phyloP scores from a whole-genome alignment of 192 early-diverging fungal species.

The Dissophora ornata region DNA sequence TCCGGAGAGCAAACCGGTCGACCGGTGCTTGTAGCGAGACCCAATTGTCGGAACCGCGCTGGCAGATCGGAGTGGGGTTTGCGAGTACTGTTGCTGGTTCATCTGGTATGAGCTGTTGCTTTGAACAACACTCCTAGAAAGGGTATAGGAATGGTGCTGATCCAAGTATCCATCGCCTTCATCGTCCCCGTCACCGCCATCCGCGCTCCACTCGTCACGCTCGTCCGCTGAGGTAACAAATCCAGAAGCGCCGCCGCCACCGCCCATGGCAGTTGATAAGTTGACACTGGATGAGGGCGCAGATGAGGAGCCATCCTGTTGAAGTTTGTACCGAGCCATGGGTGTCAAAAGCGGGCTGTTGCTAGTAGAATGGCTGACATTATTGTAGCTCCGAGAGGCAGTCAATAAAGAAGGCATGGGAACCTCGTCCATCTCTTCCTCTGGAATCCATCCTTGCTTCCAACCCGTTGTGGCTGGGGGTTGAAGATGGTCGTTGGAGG shows the following conservation, averaged over 20 bases:
- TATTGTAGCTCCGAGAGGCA: conserved; percentile 33
- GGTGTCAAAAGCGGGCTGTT: conserved; percentile 44
- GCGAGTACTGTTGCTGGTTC: conserved; percentile 37
- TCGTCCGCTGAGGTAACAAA: conserved; percentile 45
- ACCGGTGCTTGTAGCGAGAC: conserved; percentile 39
- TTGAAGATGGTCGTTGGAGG: background rate
- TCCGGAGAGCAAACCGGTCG: conserved; percentile 33
- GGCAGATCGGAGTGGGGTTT: conserved; percentile 19
- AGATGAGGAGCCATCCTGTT: conserved; percentile 39
- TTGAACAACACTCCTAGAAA: background rate
- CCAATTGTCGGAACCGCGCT: conserved; percentile 25
- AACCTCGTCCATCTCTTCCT: conserved; percentile 36
- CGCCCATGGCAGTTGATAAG: conserved; percentile 7
- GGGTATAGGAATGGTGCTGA: conserved; percentile 2
- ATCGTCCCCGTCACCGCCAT: conserved; percentile 42
- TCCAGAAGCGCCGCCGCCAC: conserved; percentile 18
- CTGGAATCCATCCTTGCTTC: conserved; percentile 52
- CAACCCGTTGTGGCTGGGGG: conserved; percentile 8
- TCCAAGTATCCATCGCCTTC: conserved; percentile 35
- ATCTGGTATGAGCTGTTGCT: background rate
- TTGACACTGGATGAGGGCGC: conserved; percentile 38
- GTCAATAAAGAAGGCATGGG: conserved; percentile 41
- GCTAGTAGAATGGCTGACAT: conserved; percentile 7
- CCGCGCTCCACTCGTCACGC: conserved; percentile 51
- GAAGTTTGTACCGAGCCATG: conserved; percentile 37